phyloP scores from a whole-genome alignment of 768 basidiomycete genomes.

The Coprinopsis marcescibilis region DNA sequence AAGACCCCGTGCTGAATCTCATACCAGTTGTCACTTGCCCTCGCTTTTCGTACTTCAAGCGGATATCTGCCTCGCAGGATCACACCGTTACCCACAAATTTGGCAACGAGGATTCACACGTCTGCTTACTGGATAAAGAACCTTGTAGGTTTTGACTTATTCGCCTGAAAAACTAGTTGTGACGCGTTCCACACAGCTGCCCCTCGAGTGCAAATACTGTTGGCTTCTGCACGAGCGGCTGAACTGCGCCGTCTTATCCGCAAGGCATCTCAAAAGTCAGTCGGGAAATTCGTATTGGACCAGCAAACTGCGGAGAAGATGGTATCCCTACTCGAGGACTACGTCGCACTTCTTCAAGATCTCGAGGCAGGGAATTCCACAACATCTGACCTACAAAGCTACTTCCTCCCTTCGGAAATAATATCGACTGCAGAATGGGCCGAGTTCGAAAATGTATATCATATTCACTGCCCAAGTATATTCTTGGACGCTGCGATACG shows the following conservation, averaged over 20 bases:
- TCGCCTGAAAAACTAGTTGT: slow-evolving; percentile 5
- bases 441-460: slow-evolving; percentile 86
- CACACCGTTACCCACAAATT: slow-evolving; percentile 65
- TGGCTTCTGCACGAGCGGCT: slow-evolving; percentile 49
- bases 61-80: slow-evolving; percentile 38
- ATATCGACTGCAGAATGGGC: slow-evolving; percentile 68
- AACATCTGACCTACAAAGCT: slow-evolving; percentile 31
- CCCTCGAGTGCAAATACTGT: slow-evolving; percentile 55
- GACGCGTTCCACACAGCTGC: slow-evolving; percentile 38
- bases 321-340: slow-evolving; percentile 55
- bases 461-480: slow-evolving; percentile 81
- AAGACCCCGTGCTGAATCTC: slow-evolving; percentile 56
- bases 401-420: slow-evolving; percentile 63
- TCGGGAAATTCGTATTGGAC: slow-evolving; percentile 5
- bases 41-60: slow-evolving; percentile 76
- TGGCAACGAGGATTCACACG: slow-evolving; percentile 78
- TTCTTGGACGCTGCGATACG: slow-evolving; percentile 72
- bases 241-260: slow-evolving; percentile 30
- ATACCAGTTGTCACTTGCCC: slow-evolving; percentile 75
- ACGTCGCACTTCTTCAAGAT: slow-evolving; percentile 48
- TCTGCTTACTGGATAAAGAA: slow-evolving; percentile 71
- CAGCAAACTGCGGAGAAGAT: slow-evolving; percentile 31
- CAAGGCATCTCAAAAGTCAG: slow-evolving; percentile 4
- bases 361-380: slow-evolving; percentile 32
- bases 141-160: slow-evolving; percentile 43